A percentile compares a stretch with the other conserved stretches of the same genome.
Conservation (phyloP, 805 yeast genomes). For the Teunomyces gatunensis region DNA sequence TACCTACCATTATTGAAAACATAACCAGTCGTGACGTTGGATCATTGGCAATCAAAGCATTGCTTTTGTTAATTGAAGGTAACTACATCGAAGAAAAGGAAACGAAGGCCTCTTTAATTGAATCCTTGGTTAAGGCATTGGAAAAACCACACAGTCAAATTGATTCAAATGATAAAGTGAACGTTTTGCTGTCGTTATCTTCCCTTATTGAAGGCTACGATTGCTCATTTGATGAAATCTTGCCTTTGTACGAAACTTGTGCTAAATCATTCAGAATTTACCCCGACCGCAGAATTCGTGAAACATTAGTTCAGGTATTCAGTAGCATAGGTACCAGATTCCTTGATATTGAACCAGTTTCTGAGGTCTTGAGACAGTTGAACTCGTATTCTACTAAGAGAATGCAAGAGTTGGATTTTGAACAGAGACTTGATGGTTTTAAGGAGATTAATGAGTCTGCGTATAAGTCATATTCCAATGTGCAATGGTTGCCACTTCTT, state of each 20-base stretch:
- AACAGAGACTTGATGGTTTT: conserved; percentile 66
- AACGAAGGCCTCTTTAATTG: conserved; percentile 51
- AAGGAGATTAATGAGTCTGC: conserved; percentile 57
- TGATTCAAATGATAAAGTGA: conserved; percentile 50
- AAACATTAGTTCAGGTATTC: conserved; percentile 59
- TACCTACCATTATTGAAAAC: conserved; percentile 49
- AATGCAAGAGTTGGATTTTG: conserved; percentile 77
- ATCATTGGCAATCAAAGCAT: conserved; percentile 49
- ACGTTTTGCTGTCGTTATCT: conserved; percentile 56
- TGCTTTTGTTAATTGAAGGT: conserved; percentile 53
- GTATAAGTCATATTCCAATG: conserved; percentile 41
- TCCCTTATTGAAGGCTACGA: conserved; percentile 52
- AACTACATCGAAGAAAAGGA: conserved; percentile 55
- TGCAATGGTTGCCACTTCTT: conserved; percentile 80
- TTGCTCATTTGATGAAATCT: conserved; percentile 51
- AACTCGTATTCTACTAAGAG: conserved; percentile 66
- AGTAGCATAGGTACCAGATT: conserved; percentile 55
- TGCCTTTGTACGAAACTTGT: conserved; percentile 46
- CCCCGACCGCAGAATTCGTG: conserved; percentile 61
- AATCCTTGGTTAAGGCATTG: conserved; percentile 57
- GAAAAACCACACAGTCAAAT: conserved; percentile 56
- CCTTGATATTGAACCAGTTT: conserved; percentile 38
- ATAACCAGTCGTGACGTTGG: conserved; percentile 45
- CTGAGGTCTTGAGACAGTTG: conserved; percentile 56
- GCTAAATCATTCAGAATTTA: conserved; percentile 59